These are phyloP conservation scores for Trichosporon sp. DNA, from an alignment of 1,284 basidiomycete genomes.

Conservation along the genomic window DNA sequence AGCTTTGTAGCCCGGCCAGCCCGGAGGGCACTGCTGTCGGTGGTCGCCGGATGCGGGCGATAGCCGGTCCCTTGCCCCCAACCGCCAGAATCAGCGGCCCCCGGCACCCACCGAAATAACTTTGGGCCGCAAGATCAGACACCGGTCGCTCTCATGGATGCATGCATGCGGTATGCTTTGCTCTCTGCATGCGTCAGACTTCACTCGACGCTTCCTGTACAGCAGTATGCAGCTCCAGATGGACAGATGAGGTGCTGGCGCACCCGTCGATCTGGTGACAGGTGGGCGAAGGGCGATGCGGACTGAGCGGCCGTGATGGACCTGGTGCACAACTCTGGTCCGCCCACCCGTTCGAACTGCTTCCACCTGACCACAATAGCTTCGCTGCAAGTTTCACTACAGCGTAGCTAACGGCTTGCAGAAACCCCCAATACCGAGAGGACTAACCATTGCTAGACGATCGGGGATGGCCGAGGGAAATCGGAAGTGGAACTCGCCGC, in stretches of 20 bases:
- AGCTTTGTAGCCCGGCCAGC: neutral
- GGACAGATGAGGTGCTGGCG: neutral
- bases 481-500: neutral
- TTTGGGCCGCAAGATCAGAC: neutral
- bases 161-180: neutral
- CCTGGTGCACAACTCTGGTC: neutral
- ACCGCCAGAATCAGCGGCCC: conserved; percentile 10
- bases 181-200: neutral
- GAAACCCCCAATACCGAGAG: neutral
- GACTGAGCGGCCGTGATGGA: neutral
- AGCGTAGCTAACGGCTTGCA: neutral
- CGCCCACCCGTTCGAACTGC: neutral
- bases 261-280: neutral
- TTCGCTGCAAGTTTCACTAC: neutral
- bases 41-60: conserved; percentile 15
- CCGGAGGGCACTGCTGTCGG: neutral
- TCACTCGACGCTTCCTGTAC: neutral
- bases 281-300: neutral
- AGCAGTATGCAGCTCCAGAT: neutral
- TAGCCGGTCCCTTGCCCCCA: neutral
- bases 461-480: neutral
- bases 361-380: neutral
- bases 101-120: conserved; percentile 10
- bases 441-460: neutral
- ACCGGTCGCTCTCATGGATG: neutral